Base-by-base conservation (phyloP, 2,329 filamentous ascomycete species). In the Chaetomium sp. region DNA sequence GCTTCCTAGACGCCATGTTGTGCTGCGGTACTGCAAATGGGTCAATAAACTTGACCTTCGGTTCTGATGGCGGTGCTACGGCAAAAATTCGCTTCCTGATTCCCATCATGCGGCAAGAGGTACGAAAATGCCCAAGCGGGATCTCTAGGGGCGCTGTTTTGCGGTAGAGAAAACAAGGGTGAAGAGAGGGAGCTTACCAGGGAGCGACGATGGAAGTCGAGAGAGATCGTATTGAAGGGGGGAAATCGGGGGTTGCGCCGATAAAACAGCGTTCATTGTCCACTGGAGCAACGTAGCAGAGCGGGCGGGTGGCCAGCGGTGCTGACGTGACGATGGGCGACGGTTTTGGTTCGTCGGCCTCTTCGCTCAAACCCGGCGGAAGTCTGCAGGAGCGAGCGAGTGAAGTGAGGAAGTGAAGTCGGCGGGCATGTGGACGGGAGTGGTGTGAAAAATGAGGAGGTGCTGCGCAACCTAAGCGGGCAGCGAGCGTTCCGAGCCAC, bases 1-100 rank as follows among this genome's bases (percentile, higher is more conserved):
- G 86, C 79, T 97, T 97, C 64, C 80, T 77, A 64, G 71, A 75
- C 38, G 67, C 63, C 78, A 84, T 82, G 68, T 70, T 78, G 63
- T 80, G 77, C 7, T 80, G 77, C 61, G 76, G 73, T 64, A 72
- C 76, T 79, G 62, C n/a, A 11, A 57, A 53, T 27, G 41, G 27
- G 57, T 55, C 53, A 63, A 50, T 52, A 43, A 56, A 62, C 36
- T 56, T 52, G 59, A 53, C 46, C 54, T 50, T 43, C 14, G 42
- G 37, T 42, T 52, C 37, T n/a, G 10, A 27, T 27, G 19, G 19
- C 19, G 19, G 47, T 35, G 33, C 6, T 27, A 43, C 37, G 44
- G 27, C 45, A 33, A 57, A 50, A 9, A 44, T 12, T 32, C 40
- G 54, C 10, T 49, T 53, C 32, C 49, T 52, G 40, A 35, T 34